These are phyloP conservation scores for Arxiozyma slooffiae DNA, from an alignment of 1,139 yeast species.

Conservation along the genomic window DNA sequence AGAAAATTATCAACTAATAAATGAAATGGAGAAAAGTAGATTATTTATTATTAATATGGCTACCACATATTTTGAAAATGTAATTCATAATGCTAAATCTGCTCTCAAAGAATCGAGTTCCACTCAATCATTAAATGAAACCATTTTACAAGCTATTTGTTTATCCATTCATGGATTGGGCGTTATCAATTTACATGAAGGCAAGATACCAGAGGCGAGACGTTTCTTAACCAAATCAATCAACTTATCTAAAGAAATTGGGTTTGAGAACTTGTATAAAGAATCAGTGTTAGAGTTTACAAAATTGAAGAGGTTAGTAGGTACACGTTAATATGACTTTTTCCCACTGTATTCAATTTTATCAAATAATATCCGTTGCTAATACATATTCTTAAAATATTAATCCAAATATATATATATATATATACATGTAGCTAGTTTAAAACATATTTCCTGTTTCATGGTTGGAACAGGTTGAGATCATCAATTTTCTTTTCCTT, in stretches of 20 bases:
- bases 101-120: not conserved
- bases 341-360: no score
- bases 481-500: no score
- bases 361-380: not conserved
- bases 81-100: constrained; percentile 28
- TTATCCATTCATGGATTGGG: constrained; percentile 78
- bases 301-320: constrained; percentile 24
- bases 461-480: no score
- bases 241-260: constrained; percentile 56
- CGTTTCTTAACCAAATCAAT: constrained; percentile 57
- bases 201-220: constrained; percentile 39
- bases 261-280: constrained; percentile 48
- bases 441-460: no score
- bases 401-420: no score
- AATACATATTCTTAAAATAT: no score
- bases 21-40: not conserved
- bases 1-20: constrained; percentile 44
- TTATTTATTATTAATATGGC: constrained; percentile 29
- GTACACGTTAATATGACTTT: not conserved
- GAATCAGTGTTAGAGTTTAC: constrained; percentile 58
- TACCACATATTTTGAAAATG: constrained; percentile 41
- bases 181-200: constrained; percentile 55
- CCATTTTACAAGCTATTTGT: constrained; percentile 55
- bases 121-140: constrained; percentile 28
- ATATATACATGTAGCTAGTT: no score